Evolutionary conservation across 2,329 filamentous ascomycete genomes (phyloP).

Genomic region (Fusarium verticillioides): DNA sequence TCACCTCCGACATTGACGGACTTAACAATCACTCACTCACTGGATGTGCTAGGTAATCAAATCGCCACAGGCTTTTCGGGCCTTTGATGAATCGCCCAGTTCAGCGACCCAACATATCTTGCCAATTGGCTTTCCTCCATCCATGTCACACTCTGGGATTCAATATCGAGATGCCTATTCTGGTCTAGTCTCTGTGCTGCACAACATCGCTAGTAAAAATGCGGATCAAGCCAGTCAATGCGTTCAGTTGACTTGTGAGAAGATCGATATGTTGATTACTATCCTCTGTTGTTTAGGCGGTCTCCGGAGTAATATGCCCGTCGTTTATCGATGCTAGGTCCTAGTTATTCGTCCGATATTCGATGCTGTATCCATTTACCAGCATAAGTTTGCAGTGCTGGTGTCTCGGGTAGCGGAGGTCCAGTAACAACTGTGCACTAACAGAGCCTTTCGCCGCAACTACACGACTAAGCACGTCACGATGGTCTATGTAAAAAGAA

Average conservation of each 20-base stretch:
- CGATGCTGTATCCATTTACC: background rate
- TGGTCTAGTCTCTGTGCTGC: constrained; percentile 21
- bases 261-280: background rate
- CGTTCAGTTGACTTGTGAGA: background rate
- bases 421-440: background rate
- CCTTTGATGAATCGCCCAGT: background rate
- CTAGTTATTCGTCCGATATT: background rate
- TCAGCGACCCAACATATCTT: background rate
- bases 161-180: constrained; percentile 36
- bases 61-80: background rate
- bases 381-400: background rate
- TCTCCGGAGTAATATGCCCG: background rate
- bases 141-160: background rate
- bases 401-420: background rate
- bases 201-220: constrained; percentile 8
- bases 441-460: background rate
- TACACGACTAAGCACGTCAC: background rate
- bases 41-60: background rate
- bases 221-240: constrained; percentile 13
- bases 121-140: background rate
- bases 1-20: background rate
- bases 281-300: background rate
- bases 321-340: background rate
- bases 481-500: background rate
- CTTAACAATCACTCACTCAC: background rate